Evolutionary conservation across 495 filamentous ascomycete species (phyloP), one percentile per base, ranked within the genome.

Genomic region (Aspergillus haitiensis): DNA sequence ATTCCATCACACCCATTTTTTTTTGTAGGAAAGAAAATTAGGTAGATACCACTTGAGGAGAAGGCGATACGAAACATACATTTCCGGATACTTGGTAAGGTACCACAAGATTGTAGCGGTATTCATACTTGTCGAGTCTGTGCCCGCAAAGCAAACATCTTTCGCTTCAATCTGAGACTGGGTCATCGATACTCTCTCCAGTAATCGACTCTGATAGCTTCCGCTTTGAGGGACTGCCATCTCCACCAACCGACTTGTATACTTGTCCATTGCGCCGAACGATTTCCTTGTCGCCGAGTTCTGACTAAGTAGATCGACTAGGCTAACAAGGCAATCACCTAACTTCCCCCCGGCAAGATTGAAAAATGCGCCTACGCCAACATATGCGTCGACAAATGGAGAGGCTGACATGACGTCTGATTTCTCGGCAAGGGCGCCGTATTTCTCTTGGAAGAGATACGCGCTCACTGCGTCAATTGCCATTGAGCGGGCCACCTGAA

Each of bases 301-400:
- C 10, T 73, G 56, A 0, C 58, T 60, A 12, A 67, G 54, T 32
- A 62, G 69, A 18, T 71, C 68, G 9, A 68, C 53, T 7, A 63
- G 47, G 59, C 64, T 63, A 32, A 80, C 72, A 2, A 79, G 7
- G n/a, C 66, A 59, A 8, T 71, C 64, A 51, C 77, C 78, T 7
- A 74, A 48, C 42, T 51, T 63, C 16, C 67, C 71, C 0, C 75
- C 73, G 4, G 53, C 6, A 6, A 81, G 40, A 61, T 77, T 76
- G 63, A 81, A 80, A 58, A 81, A 81, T 0, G 79, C 67, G 4
- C 79, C 78, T 2, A 81, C 71, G 8, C 78, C 77, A 3, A 81
- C 80, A 66, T 78, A 80, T 6, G 76, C 65, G 63, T 76, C 72
- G 51, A 77, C 74, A 60, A 75, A 76, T 5, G 67, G 72, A 6